A percentile compares a stretch with the other conserved stretches of the same genome.
Conservation (phyloP, 192 early-diverging fungal species). For the Obelidium mucronatum region DNA sequence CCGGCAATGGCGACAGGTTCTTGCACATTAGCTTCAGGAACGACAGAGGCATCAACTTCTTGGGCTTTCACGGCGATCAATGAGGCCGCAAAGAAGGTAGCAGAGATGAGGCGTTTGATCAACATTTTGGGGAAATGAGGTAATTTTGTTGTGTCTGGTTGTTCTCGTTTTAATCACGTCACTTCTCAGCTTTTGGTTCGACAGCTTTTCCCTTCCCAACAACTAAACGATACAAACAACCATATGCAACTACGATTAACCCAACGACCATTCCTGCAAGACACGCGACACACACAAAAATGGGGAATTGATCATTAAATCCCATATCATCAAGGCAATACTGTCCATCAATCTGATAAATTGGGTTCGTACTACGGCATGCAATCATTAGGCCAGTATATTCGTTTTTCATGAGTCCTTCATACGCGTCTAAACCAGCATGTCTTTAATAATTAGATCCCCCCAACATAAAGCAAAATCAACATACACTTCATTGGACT, state of each 20-base stretch:
- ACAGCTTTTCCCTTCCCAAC: conserved; percentile 34
- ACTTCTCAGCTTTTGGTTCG: conserved; percentile 23
- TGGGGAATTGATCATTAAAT: conserved; percentile 29
- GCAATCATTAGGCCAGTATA: conserved; percentile 20
- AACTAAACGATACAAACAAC: conserved; percentile 24
- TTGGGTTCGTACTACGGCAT: conserved; percentile 3
- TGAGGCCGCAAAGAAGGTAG: no score
- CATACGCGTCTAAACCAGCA: conserved; percentile 18
- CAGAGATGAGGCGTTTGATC: no score
- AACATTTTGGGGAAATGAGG: no score
- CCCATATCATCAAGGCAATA: conserved; percentile 24
- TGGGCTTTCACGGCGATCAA: no score
- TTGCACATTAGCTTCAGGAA: no score
- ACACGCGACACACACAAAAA: conserved; percentile 14
- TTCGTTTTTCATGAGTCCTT: conserved; percentile 35
- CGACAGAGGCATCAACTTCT: no score
- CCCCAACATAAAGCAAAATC: not conserved
- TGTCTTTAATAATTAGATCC: conserved; percentile 44
- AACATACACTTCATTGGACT: conserved; percentile 19
- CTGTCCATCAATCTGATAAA: conserved; percentile 15
- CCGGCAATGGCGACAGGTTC: no score
- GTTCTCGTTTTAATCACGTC: no score
- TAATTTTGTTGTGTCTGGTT: no score
- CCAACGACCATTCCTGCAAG: conserved; percentile 14
- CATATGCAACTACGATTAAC: conserved; percentile 26